These are phyloP conservation scores for Durusdinium trenchii DNA, from an alignment of 73 alveolate species.

Conservation along the genomic window DNA sequence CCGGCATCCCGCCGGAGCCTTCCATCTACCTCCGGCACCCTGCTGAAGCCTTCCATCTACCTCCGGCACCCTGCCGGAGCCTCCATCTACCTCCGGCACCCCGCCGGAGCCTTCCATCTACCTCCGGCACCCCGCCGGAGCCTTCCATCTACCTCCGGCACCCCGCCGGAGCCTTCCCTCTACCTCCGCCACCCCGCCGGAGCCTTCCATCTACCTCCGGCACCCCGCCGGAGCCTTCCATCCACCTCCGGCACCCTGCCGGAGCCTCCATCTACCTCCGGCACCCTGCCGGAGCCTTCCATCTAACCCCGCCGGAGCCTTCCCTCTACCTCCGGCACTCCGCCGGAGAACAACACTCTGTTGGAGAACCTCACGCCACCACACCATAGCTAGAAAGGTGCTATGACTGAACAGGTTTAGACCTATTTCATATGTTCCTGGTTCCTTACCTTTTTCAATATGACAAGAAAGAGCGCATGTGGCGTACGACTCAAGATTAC, in stretches of 20 bases:
- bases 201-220: not conserved
- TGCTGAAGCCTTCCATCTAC: not conserved
- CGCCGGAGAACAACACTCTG: not conserved
- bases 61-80: conserved; percentile 32
- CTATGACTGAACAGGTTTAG: too few species aligned
- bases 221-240: conserved; percentile 6
- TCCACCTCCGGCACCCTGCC: conserved; percentile 19
- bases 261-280: not conserved
- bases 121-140: conserved; percentile 41
- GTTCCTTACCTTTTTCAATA: too few species aligned
- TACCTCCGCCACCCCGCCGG: conserved; percentile 3
- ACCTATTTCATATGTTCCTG: too few species aligned
- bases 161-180: not conserved
- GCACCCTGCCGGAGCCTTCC: conserved; percentile 5
- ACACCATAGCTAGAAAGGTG: too few species aligned
- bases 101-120: not conserved
- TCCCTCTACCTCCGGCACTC: not conserved
- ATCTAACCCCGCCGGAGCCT: not conserved
- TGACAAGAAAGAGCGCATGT: too few species aligned
- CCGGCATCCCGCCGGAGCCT: conserved; percentile 28
- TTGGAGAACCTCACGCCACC: too few species aligned
- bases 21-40: conserved; percentile 2
- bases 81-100: not conserved
- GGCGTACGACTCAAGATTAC: too few species aligned
- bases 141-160: not conserved